Evolutionary conservation across 495 filamentous ascomycete species (phyloP), one percentile per base, ranked within the genome.

Genomic region (Aspergillus bridgeri): DNA sequence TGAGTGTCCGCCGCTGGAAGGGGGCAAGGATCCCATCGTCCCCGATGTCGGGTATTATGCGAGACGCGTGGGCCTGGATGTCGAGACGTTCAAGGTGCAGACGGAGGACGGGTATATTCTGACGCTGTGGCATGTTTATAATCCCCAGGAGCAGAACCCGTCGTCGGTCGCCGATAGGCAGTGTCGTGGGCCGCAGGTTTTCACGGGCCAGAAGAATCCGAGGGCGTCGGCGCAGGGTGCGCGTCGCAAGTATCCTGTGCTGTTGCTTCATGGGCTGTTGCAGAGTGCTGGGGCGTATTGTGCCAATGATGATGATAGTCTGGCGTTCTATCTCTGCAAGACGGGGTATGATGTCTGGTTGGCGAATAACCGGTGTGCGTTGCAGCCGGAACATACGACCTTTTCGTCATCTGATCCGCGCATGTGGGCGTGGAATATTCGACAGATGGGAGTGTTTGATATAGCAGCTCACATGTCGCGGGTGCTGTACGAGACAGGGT

Each of bases 401-500:
- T 77, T 98, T 46, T 76, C 78, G 2, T 83, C 86, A 57, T 75
- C 75, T 18, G 93, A 98, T 65, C 93, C 93, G 6, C 83, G 92
- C 19, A 96, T 98, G 91, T 98, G 93, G 93, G 83, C 87, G 11
- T 98, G 93, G 93, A 96, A 96, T 64, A 95, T 97, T 55, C 83
- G 89, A 0, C 91, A 96, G 72, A 93, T 97, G 85, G 94, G 93
- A 15, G 86, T 90, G 0, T 83, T 95, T 58, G 93, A 98, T 68
- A 81, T 98, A n/a, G 80, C 94, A 1, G 91, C 92, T 1, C 79
- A 97, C n/a, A 80, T 92, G 15, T 88, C 88, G 9, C 88, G 90
- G 18, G 90, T 97, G 6, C 77, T 96, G 0, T 81, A 77, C 53
- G 88, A 94, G 67, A 96, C 93, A 0, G 86, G 86, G 2, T 97